Conservation (phyloP, 768 basidiomycete genomes). For the Tylopilus rubrobrunneus region DNA sequence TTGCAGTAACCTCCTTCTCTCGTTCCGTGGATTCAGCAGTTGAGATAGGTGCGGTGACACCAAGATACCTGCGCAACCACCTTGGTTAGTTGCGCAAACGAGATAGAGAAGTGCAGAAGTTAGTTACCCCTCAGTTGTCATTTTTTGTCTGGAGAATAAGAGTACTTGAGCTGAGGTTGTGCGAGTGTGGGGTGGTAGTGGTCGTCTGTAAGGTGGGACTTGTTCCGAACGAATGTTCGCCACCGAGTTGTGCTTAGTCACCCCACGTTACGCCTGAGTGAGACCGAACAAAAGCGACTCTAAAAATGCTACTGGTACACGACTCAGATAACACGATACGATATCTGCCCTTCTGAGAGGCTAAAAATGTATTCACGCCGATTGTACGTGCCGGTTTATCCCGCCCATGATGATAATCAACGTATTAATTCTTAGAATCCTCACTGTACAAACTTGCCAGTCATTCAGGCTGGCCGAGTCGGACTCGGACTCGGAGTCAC, state of each 20-base stretch:
- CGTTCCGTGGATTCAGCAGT: conserved; percentile 66
- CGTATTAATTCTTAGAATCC: no score
- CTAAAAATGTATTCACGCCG: background rate
- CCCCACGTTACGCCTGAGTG: background rate
- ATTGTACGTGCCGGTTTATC: background rate
- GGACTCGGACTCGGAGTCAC: no score
- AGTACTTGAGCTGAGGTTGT: conserved; percentile 4
- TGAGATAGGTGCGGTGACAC: conserved; percentile 86
- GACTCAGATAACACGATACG: background rate
- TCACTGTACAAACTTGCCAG: no score
- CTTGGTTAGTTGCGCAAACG: conserved; percentile 9
- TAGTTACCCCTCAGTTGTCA: conserved; percentile 42
- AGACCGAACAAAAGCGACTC: background rate
- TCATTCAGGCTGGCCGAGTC: no score
- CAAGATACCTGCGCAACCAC: conserved; percentile 52
- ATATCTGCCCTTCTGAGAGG: background rate
- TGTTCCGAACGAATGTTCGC: conserved; percentile 6
- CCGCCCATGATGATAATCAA: background rate
- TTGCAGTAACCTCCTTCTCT: conserved; percentile 78
- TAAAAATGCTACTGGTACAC: background rate
- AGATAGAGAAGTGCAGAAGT: background rate
- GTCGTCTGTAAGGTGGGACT: conserved; percentile 17
- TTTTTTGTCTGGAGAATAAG: conserved; percentile 21
- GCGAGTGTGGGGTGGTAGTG: conserved; percentile 9
- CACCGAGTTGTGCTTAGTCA: conserved; percentile 25